Base-by-base conservation (phyloP, 768 basidiomycete genomes). In the Tulasnella sp. region DNA sequence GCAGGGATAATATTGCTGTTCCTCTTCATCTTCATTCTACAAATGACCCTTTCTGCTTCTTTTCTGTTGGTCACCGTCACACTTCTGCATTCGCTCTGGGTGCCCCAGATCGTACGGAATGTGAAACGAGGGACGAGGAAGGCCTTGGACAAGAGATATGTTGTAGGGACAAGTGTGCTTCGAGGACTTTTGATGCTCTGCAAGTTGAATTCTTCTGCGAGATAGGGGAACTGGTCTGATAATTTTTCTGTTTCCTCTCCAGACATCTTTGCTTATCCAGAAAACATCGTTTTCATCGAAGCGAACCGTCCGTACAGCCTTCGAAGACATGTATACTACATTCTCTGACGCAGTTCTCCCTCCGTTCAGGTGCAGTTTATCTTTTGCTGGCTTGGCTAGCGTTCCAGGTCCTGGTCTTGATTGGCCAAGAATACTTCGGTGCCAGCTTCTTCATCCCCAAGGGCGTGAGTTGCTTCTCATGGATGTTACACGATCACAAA, bases 191-290 rank as follows among this genome's bases (percentile, higher is more conserved):
- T 84, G 49, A 80, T 81, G 2, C 67, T 90, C 38, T 93, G 92
- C 93, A 67, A 74, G 89, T 72, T 48, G 21, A 27, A 15, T 21
- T 12, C 30, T 60, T 45, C 19, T 29, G 4, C 53, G 29, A 61
- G 25, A 42, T 54, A 11, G 15, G 34, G 7, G 34, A 38, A 38
- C 5, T 15, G 46, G n/a, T n/a, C 19, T 27, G 29, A 53, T 15
- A 45, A 60, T 34, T 31, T 62, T 63, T 30, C 54, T 51, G 60
- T 53, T 43, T 38, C 41, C n/a, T 17, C 11, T 27, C 3, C 63
- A 94, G 92, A 94, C 67, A 87, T 87, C 64, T 73, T 92, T 67
- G 77, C 76, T 0, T 93, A 87, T 66, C 87, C 90, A 0, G 81
- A 81, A 66, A 96, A 93, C 66, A 85, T 93, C 4, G 75, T 93